phyloP scores from a whole-genome alignment of 169 alveolate species.

The Plasmodium sp. region DNA sequence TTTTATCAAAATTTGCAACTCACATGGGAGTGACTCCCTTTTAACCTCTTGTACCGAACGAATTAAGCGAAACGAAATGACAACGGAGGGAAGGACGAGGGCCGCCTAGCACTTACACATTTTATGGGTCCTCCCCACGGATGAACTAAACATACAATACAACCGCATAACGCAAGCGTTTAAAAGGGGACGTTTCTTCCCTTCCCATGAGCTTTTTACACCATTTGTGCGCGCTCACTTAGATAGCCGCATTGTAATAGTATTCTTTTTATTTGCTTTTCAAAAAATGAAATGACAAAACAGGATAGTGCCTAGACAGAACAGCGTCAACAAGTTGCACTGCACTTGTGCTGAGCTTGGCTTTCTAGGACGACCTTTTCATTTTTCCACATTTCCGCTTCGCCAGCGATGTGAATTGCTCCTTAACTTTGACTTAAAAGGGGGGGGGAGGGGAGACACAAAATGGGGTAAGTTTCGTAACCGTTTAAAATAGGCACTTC shows the following conservation, averaged over 20 bases:
- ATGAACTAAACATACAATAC: neutral
- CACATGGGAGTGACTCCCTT: neutral
- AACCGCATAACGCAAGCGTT: neutral
- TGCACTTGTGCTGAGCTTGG: neutral
- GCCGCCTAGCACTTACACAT: neutral
- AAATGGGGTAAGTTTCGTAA: neutral
- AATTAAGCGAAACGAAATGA: neutral
- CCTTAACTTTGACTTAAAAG: neutral
- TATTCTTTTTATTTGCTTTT: neutral
- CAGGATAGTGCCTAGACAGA: neutral
- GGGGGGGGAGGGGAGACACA: neutral
- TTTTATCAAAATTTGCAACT: neutral
- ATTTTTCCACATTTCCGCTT: neutral
- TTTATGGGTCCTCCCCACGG: neutral
- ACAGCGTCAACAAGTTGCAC: neutral
- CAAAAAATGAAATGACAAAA: neutral
- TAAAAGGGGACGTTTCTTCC: neutral
- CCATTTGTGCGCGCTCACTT: neutral
- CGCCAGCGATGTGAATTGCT: neutral
- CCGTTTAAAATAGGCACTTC: neutral
- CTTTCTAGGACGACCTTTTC: neutral
- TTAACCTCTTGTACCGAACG: neutral
- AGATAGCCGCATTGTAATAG: neutral
- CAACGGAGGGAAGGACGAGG: neutral
- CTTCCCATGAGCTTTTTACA: neutral